phyloP scores from a whole-genome alignment of 176 grass and related monocot genomes.

The Lolium multiflorum region DNA sequence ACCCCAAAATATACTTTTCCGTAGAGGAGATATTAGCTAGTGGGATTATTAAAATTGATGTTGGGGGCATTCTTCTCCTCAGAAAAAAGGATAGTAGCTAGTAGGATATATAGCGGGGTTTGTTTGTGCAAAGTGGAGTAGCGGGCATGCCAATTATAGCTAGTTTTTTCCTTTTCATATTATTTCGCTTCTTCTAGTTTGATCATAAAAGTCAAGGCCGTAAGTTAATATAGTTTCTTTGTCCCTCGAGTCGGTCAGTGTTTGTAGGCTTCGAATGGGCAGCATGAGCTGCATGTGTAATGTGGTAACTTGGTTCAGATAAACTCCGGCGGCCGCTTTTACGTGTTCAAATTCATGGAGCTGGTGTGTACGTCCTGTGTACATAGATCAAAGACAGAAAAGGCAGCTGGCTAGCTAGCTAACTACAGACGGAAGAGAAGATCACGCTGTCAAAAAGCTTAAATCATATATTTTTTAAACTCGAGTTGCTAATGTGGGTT shows the following conservation, averaged over 20 bases:
- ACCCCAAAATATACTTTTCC: too few relatives aligned
- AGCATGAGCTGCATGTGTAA: neutral
- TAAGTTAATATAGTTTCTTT: neutral
- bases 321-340: slow-evolving; percentile 50
- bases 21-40: too few relatives aligned
- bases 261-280: slow-evolving; percentile 61
- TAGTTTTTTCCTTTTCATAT: neutral
- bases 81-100: neutral
- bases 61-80: too few relatives aligned
- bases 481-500: neutral
- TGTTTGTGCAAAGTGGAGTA: slow-evolving; percentile 20
- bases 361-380: neutral
- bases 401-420: neutral
- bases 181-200: neutral
- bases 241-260: slow-evolving; percentile 38
- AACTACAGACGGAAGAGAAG: neutral
- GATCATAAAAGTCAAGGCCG: neutral
- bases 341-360: slow-evolving; percentile 43
- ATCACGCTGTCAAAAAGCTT: too few relatives aligned
- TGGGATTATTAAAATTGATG: too few relatives aligned
- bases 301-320: slow-evolving; percentile 29
- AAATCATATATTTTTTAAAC: too few relatives aligned
- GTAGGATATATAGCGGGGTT: slow-evolving; percentile 44
- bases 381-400: neutral
- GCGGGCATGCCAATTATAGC: neutral